Evolutionary conservation across 805 yeast genomes (phyloP), one percentile per base, ranked within the genome.

Genomic region (Wickerhamiella qilinensis): DNA sequence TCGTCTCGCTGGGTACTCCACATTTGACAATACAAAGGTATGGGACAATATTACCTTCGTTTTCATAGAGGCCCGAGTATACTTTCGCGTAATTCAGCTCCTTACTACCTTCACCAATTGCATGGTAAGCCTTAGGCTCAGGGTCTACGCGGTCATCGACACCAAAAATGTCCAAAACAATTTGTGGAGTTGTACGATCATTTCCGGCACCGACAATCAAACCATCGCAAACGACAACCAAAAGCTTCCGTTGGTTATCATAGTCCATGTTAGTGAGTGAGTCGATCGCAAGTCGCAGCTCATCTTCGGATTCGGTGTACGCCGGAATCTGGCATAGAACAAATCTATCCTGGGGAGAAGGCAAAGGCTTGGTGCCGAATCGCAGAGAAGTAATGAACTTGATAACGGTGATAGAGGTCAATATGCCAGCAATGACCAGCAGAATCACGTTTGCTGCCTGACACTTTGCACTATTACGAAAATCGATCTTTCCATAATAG

Each of bases 61-160:
- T 62, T 44, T 71, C 73, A 50, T 73, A 73, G 42, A 73, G 62
- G 0, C 79, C 79, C n/a, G 75, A 69, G 45, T 71, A 73, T 3
- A 72, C 71, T 52, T 72, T 70, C 33, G 73, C 79, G 63, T 66
- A 68, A 51, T 73, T 73, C 46, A 72, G 71, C 50, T 73, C 71
- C 51, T 67, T 66, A 9, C 68, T 52, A 39, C 77, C 78, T 49
- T 68, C 77, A 12, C 75, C 77, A 37, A 73, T 73, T 5, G 76
- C 71, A 35, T 69, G 71, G 49, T 70, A 73, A 3, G 52, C 48
- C 24, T 40, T 38, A 2, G 75, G 67, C 3, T 72, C 60, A 43
- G 69, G 60, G 14, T 71, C 73, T 20, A 69, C 71, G 56, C 65
- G 43, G 51, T 64, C 59, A 24, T 60, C 64, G 11, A 60, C 59